Conservation (phyloP, 2,329 filamentous ascomycete species). For the Apiospora rasikravindrae region DNA sequence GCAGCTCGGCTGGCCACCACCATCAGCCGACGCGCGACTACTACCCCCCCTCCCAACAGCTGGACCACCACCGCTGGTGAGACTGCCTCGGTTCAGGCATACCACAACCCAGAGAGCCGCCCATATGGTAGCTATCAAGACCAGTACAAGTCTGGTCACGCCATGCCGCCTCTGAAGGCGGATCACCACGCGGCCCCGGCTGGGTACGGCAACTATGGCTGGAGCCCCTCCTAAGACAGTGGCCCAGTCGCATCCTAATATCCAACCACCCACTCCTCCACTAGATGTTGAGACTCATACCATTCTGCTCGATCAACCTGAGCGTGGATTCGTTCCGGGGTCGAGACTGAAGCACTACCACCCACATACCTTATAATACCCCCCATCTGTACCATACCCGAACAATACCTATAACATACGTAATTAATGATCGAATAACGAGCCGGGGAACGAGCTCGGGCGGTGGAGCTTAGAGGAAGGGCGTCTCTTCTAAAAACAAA, state of each 20-base stretch:
- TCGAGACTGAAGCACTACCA: conserved; percentile 14
- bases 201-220: conserved; percentile 58
- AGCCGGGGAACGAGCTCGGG: conserved; percentile 2
- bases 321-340: conserved; percentile 13
- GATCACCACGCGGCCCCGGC: conserved; percentile 45
- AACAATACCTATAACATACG: conserved; percentile 18
- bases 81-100: conserved; percentile 48
- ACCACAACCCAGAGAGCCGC: conserved; percentile 48
- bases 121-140: conserved; percentile 54
- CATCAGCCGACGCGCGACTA: conserved; percentile 46
- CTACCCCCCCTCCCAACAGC: conserved; percentile 56
- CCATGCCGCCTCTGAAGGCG: conserved; percentile 41
- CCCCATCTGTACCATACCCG: conserved; percentile 17
- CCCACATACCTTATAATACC: conserved; percentile 16
- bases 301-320: conserved; percentile 15
- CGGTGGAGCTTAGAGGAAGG: conserved; percentile 6
- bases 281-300: conserved; percentile 8
- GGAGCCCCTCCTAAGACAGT: conserved; percentile 53
- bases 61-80: conserved; percentile 60
- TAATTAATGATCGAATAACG: conserved; percentile 18
- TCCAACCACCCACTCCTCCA: neutral
- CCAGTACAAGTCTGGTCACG: conserved; percentile 50
- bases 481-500: conserved; percentile 3
- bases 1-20: conserved; percentile 24
- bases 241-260: neutral